phyloP scores from a whole-genome alignment of 1,139 yeast genomes.

The Yamadazyma triangularis region DNA sequence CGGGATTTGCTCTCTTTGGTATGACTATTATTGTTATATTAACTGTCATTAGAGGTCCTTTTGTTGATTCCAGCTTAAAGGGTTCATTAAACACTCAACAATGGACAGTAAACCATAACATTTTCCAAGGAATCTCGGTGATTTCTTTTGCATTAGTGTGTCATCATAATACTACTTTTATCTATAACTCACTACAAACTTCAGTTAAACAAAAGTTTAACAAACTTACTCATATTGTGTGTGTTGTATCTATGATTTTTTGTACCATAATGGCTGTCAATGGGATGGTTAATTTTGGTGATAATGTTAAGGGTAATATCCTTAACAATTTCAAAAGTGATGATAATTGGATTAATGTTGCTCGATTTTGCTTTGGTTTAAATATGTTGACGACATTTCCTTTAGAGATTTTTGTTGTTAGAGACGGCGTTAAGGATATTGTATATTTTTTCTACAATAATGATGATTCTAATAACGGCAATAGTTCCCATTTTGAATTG shows the following conservation, averaged over 20 bases:
- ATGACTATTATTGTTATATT: slow-evolving; percentile 76
- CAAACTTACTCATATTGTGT: slow-evolving; percentile 76
- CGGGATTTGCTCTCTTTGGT: slow-evolving; percentile 79
- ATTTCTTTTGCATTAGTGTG: slow-evolving; percentile 92
- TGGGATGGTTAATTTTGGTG: slow-evolving; percentile 74
- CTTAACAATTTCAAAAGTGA: slow-evolving; percentile 78
- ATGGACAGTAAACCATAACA: slow-evolving; percentile 56
- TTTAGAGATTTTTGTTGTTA: slow-evolving; percentile 79
- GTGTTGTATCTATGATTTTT: slow-evolving; percentile 74
- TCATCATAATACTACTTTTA: slow-evolving; percentile 89
- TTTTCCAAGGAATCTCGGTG: slow-evolving; percentile 87
- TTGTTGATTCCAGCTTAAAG: slow-evolving; percentile 41
- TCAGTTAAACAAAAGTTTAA: slow-evolving; percentile 76
- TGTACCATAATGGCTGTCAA: slow-evolving; percentile 77
- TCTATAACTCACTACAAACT: slow-evolving; percentile 73
- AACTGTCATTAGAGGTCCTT: slow-evolving; percentile 73
- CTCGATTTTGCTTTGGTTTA: slow-evolving; percentile 87
- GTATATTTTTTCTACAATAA: slow-evolving; percentile 24
- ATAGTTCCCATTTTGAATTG: slow-evolving; percentile 39
- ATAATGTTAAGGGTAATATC: slow-evolving; percentile 78
- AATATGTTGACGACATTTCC: slow-evolving; percentile 95
- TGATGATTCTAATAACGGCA: slow-evolving; percentile 17
- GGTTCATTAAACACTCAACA: slow-evolving; percentile 43
- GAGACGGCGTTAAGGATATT: slow-evolving; percentile 77
- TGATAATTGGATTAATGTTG: slow-evolving; percentile 73